These are phyloP conservation scores for Blastocystis sp. DNA, from an alignment of 352 stramenopile genomes.

Conservation along the genomic window DNA sequence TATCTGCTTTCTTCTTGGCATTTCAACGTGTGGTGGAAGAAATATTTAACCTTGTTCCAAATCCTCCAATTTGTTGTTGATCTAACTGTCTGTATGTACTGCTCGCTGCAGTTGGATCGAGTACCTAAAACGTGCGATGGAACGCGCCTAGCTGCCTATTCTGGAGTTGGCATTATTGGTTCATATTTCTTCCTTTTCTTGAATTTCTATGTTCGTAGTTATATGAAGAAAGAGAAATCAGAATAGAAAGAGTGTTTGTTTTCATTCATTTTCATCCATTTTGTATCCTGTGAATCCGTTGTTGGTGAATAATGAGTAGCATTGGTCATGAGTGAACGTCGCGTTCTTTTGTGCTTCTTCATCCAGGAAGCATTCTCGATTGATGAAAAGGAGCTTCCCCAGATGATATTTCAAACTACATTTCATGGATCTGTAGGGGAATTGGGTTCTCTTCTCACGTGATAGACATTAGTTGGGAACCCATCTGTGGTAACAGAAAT, in stretches of 20 bases:
- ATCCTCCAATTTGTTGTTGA: conserved; percentile 67
- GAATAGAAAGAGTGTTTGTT: conserved; percentile 53
- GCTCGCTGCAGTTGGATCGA: background rate
- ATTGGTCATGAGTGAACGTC: background rate
- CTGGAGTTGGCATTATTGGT: conserved; percentile 55
- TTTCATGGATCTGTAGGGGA: background rate
- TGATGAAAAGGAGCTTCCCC: background rate
- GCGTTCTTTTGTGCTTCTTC: conserved; percentile 55
- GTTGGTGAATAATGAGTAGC: background rate
- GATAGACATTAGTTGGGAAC: background rate
- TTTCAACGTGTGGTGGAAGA: conserved; percentile 63
- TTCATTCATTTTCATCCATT: background rate
- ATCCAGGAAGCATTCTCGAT: conserved; percentile 27
- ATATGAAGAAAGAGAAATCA: conserved; percentile 58
- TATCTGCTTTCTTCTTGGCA: conserved; percentile 60
- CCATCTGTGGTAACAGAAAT: background rate
- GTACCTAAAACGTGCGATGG: conserved; percentile 10
- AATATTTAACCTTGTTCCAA: conserved; percentile 64
- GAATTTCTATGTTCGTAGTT: conserved; percentile 35
- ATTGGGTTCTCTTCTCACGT: background rate
- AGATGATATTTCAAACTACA: background rate
- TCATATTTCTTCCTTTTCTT: conserved; percentile 66
- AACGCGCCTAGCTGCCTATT: conserved; percentile 16
- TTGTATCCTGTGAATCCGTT: background rate
- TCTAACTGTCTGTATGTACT: conserved; percentile 48